Base-by-base conservation (phyloP, 2,329 filamentous ascomycete species). In the Apiospora malaysiana region DNA sequence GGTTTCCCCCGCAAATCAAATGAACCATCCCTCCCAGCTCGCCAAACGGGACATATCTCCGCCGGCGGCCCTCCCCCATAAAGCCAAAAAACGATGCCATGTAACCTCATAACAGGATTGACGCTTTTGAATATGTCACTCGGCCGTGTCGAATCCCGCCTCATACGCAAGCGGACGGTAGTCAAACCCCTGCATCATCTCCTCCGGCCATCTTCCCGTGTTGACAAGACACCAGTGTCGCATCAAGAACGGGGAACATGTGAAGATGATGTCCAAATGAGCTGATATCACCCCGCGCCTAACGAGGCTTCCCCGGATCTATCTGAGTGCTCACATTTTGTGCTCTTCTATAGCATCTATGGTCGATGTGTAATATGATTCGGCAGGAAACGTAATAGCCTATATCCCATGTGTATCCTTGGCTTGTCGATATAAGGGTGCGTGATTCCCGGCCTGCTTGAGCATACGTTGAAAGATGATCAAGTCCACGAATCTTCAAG, bases 1-100 rank as follows among this genome's bases (percentile, higher is more conserved):
- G 51, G 6, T 21, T 59, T 59, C 51, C 51, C 47, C 51, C 51
- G 51, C 51, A 59, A 37, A 56, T 14, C 51, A 59, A 37, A 56
- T 14, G 25, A 18, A 59, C 16, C 10, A 18, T 37, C 27, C 23
- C 51, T n/a, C 18, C 25, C 42, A 12, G 42, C 32, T 18, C 25
- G 51, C 51, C 14, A 56, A 56, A 32, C 49, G 14, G 32, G 49
- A 56, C 27, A 56, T 32, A 56, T 25, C 49, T 56, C 49, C 49
- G 49, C 4, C 49, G 2, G 12, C 12, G 12, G 12, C 42, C 49
- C 49, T 32, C 49, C 49, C 49, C 49, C 14, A 18, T 23, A 14
- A 56, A 32, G 49, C 25, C 49, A 56, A 32, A 32, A 51, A 32
- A 25, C 12, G 18, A 27, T 32, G 49, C 49, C 49, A 56, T 56